phyloP scores from a whole-genome alignment of 192 early-diverging fungal species.

The Coemansia sp. region DNA sequence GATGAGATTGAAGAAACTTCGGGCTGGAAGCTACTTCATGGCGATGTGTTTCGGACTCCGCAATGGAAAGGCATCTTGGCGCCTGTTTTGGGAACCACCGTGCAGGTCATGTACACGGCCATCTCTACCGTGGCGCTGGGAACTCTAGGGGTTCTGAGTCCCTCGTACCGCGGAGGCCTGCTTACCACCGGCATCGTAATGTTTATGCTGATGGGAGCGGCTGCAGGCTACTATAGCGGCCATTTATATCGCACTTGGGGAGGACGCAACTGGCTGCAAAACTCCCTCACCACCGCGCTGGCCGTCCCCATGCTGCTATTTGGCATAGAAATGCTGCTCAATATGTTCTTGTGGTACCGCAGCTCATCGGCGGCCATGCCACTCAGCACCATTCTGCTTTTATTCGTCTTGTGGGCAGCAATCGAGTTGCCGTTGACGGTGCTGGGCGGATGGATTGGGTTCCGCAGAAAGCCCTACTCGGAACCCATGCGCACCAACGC shows the following conservation, averaged over 20 bases:
- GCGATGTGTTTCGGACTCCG: constrained; percentile 74
- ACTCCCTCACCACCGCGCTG: constrained; percentile 62
- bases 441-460: constrained; percentile 85
- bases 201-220: constrained; percentile 57
- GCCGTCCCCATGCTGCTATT: constrained; percentile 63
- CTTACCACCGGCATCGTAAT: constrained; percentile 55
- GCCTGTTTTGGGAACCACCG: constrained; percentile 68
- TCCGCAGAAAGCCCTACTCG: constrained; percentile 69
- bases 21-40: constrained; percentile 76
- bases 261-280: constrained; percentile 67
- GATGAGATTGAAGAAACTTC: constrained; percentile 68
- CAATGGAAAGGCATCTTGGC: constrained; percentile 63
- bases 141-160: constrained; percentile 60
- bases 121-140: constrained; percentile 57
- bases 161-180: constrained; percentile 65
- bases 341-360: constrained; percentile 82
- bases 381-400: constrained; percentile 77
- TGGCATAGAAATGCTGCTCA: constrained; percentile 65
- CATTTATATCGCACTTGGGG: constrained; percentile 70
- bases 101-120: constrained; percentile 64
- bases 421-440: constrained; percentile 78
- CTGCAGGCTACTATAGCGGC: constrained; percentile 67
- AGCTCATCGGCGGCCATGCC: constrained; percentile 89
- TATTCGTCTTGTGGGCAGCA: constrained; percentile 77
- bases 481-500: constrained; percentile 87